These are phyloP conservation scores for Penicillium griseofulvum DNA, from an alignment of 2,329 filamentous ascomycete genomes.

Conservation along the genomic window DNA sequence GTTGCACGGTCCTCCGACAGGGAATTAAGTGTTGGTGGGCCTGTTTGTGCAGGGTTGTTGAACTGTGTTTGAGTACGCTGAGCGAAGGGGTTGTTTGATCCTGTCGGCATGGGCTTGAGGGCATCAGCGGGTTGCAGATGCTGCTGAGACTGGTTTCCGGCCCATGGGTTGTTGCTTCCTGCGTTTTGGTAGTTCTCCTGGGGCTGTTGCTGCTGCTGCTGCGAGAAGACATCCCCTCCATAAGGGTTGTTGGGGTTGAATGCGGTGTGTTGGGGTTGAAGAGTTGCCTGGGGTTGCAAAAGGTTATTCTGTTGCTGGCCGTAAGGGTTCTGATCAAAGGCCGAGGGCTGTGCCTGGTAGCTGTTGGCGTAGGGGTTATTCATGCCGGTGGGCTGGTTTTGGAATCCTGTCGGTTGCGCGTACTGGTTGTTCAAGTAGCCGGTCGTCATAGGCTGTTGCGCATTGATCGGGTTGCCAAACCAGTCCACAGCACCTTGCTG, in stretches of 20 bases:
- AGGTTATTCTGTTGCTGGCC: slow-evolving; percentile 42
- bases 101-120: slow-evolving; percentile 79
- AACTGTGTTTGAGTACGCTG: slow-evolving; percentile 59
- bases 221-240: slow-evolving; percentile 44
- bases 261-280: slow-evolving; percentile 59
- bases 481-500: slow-evolving; percentile 96
- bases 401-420: slow-evolving; percentile 74
- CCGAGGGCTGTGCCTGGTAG: slow-evolving; percentile 65
- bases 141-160: slow-evolving; percentile 56
- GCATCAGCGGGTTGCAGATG: slow-evolving; percentile 57
- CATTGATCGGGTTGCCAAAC: slow-evolving; percentile 91
- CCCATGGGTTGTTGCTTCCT: slow-evolving; percentile 95
- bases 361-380: slow-evolving; percentile 68
- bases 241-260: slow-evolving; percentile 62
- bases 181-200: slow-evolving; percentile 65
- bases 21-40: slow-evolving; percentile 49
- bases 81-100: slow-evolving; percentile 97
- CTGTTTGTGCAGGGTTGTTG: slow-evolving; percentile 45
- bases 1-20: slow-evolving; percentile 22
- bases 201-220: slow-evolving; percentile 46
- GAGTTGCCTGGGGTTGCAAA: slow-evolving; percentile 51
- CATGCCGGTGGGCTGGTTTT: slow-evolving; percentile 60
- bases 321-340: slow-evolving; percentile 60
- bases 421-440: slow-evolving; percentile 67
- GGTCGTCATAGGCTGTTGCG: slow-evolving; percentile 67